Evolutionary conservation across 2,329 filamentous ascomycete genomes (phyloP), one percentile per base, ranked within the genome.

Genomic region (Diaporthe citriasiana): DNA sequence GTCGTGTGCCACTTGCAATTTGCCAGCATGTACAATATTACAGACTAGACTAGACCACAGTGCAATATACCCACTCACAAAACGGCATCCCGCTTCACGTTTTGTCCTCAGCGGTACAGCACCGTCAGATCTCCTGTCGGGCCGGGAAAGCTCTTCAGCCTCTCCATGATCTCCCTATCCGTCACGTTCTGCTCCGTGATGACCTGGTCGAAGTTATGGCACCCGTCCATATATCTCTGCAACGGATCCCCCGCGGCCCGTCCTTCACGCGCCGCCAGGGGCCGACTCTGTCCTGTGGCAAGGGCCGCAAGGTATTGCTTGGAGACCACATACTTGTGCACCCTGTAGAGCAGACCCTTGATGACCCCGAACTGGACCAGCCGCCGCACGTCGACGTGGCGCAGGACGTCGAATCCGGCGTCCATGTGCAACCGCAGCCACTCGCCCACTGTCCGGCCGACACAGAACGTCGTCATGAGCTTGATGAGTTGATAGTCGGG

Each of bases 281-380:
- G 83, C 33, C 82, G 80, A 51, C 86, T 86, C 79, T 88, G 85
- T 1, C 89, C 89, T 51, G 88, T 88, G 1, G 89, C 90, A 71
- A 91, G 80, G 3, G 85, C 84, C 10, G 88, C 85, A 30, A 93
- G 83, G 78, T 91, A 90, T 80, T 90, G 89, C 79, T 90, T 91
- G 5, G 89, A 91, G 1, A 97, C 90, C 38, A 95, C 93, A 81
- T 97, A 97, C 82, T 97, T 97, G 84, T 98, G 95, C 53, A 98
- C 93, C 45, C 97, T 91, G 83, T 98, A 98, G 33, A 99, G 85
- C 78, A 97, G 94, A 22, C 96, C 95, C 84, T 98, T 98, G 82
- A 98, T 97, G 74, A 98, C 90, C 73, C 96, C 97, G 80, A 98
- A 99, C 74, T 97, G 97, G 76, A 98, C 94, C 76, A 99, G 92